Evolutionary conservation across 73 alveolate species (phyloP), one percentile per base, ranked within the genome.

Genomic region (Tetrahymena elliotti): DNA sequence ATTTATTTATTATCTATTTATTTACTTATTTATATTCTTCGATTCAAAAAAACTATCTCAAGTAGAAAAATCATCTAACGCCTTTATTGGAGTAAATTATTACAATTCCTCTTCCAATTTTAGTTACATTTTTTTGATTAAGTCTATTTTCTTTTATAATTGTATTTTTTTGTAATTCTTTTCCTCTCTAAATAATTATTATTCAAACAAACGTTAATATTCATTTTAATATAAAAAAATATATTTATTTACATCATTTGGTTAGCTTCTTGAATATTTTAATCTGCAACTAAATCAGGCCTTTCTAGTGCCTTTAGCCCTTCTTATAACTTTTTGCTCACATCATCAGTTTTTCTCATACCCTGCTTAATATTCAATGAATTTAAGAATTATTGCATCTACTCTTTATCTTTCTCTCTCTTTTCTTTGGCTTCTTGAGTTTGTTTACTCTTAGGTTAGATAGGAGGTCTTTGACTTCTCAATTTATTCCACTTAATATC

Each of bases 201-300:
- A n/a, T n/a, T n/a, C n/a, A n/a, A n/a, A n/a, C n/a, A n/a, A n/a
- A n/a, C n/a, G n/a, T n/a, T n/a, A n/a, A n/a, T n/a, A n/a, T n/a
- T n/a, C 6, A 53, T n/a, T 53, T 24, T 68, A 10, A 6, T 1
- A 68, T 22, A 68, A 68, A n/a, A 24, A 18, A 18, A 6, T 18
- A 15, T n/a, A 53, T 2, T 8, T 68, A 68, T 1, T 68, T 94
- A 94, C 96, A 94, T 53, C 93, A 83, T 94, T 38, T 94, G 84
- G 13, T 84, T 88, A 24, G 96, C 96, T 94, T 94, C 96, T 35
- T 94, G 54, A 52, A 84, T 39, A 35, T 93, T 84, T 41, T 84
- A 84, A 35, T 94, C 93, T 38, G 93, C 96, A 83, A 94, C 68
- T 88, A 94, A 94, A 92, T 94, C 96, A 84, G 93, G 93, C 84